phyloP scores from a whole-genome alignment of 1,139 yeast genomes.

The Pichia sp. region DNA sequence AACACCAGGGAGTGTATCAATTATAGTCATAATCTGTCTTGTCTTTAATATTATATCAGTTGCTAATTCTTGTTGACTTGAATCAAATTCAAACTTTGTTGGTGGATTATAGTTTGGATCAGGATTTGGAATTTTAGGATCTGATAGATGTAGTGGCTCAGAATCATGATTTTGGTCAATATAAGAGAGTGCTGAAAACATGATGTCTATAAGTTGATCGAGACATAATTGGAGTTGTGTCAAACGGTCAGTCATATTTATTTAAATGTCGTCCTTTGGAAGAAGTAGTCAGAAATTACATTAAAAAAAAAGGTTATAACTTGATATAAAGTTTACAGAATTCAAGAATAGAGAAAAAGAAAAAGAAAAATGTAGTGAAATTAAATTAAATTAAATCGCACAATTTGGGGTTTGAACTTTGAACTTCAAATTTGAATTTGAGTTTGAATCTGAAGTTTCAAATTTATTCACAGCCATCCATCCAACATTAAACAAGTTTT shows the following conservation, averaged over 20 bases:
- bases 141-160: conserved; percentile 39
- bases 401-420: too few species aligned
- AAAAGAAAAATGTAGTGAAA: too few species aligned
- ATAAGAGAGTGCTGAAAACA: conserved; percentile 83
- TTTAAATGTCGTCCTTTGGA: too few species aligned
- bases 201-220: conserved; percentile 80
- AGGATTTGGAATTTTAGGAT: conserved; percentile 50
- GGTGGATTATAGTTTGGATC: conserved; percentile 45
- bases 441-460: too few species aligned
- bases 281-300: too few species aligned
- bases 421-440: too few species aligned
- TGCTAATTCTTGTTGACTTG: conserved; percentile 65
- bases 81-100: conserved; percentile 43
- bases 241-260: conserved; percentile 67
- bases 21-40: conserved; percentile 77
- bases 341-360: too few species aligned
- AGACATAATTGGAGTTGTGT: conserved; percentile 89
- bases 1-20: conserved; percentile 88
- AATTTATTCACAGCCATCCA: too few species aligned
- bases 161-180: conserved; percentile 68
- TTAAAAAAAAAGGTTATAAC: too few species aligned
- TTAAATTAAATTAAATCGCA: too few species aligned
- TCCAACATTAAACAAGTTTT: too few species aligned
- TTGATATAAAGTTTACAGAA: too few species aligned
- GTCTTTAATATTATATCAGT: conserved; percentile 80